These are phyloP conservation scores for Termitomyces bulborhizus DNA, from an alignment of 768 basidiomycete genomes.

Conservation along the genomic window DNA sequence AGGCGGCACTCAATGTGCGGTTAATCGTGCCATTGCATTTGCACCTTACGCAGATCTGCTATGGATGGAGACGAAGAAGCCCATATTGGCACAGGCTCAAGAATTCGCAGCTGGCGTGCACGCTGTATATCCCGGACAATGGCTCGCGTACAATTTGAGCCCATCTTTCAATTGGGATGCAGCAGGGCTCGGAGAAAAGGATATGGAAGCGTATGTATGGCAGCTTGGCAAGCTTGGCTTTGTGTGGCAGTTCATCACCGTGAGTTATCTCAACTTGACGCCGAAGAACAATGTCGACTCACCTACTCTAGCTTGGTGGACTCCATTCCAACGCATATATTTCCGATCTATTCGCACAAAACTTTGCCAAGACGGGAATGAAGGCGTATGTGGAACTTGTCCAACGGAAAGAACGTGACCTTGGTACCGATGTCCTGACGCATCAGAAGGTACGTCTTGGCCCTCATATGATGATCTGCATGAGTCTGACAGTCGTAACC, in stretches of 20 bases:
- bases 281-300: not conserved
- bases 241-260: constrained; percentile 99
- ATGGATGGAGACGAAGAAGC: constrained; percentile 98
- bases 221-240: constrained; percentile 92
- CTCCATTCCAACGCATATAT: constrained; percentile 98
- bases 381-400: constrained; percentile 96
- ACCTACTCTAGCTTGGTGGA: constrained; percentile 70
- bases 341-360: constrained; percentile 84
- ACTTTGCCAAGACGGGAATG: constrained; percentile 94
- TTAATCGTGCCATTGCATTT: constrained; percentile 88
- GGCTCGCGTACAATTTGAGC: constrained; percentile 95
- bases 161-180: constrained; percentile 95
- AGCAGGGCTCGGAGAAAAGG: constrained; percentile 77
- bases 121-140: constrained; percentile 76
- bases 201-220: constrained; percentile 91
- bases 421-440: constrained; percentile 93
- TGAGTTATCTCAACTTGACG: constrained; percentile 27
- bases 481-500: constrained; percentile 9
- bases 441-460: constrained; percentile 79
- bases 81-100: constrained; percentile 84
- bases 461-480: not conserved
- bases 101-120: constrained; percentile 92
- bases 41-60: constrained; percentile 89
- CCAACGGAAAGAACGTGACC: constrained; percentile 87
- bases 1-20: constrained; percentile 91